Evolutionary conservation across 2,329 filamentous ascomycete genomes (phyloP).

Genomic region (Coniella lustricola): DNA sequence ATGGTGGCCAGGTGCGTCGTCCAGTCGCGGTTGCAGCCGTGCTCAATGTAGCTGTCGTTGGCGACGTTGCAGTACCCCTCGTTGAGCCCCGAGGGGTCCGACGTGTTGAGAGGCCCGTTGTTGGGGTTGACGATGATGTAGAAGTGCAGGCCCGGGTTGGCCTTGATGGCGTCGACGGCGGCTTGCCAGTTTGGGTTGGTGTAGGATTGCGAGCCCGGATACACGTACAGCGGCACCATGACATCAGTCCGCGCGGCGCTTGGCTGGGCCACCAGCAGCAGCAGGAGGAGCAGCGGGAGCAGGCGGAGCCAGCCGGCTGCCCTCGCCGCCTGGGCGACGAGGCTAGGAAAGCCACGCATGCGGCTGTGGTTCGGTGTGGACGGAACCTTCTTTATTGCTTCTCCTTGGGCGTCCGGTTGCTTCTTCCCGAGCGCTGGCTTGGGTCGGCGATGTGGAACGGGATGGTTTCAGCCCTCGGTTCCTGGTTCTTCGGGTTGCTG

Average conservation of each 20-base stretch:
- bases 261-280: too few species aligned
- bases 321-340: conserved; percentile 9
- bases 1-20: conserved; percentile 15
- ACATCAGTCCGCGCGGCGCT: conserved; percentile 7
- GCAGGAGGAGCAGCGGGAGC: too few species aligned
- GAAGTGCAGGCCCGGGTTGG: conserved; percentile 12
- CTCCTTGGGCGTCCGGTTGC: background rate
- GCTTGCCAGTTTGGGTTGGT: conserved; percentile 16
- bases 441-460: too few species aligned
- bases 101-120: conserved; percentile 15
- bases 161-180: conserved; percentile 12
- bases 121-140: conserved; percentile 17
- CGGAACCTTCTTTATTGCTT: too few species aligned
- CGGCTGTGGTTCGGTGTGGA: background rate
- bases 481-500: too few species aligned
- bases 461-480: too few species aligned
- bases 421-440: too few species aligned
- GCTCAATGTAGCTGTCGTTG: conserved; percentile 13
- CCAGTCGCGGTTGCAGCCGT: conserved; percentile 19
- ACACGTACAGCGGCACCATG: conserved; percentile 16
- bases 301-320: background rate
- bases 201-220: conserved; percentile 11
- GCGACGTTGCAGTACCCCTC: conserved; percentile 14
- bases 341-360: conserved; percentile 6
- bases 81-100: conserved; percentile 10